phyloP scores from a whole-genome alignment of 1,139 yeast genomes.

The Lodderomyces metapsilosis region DNA sequence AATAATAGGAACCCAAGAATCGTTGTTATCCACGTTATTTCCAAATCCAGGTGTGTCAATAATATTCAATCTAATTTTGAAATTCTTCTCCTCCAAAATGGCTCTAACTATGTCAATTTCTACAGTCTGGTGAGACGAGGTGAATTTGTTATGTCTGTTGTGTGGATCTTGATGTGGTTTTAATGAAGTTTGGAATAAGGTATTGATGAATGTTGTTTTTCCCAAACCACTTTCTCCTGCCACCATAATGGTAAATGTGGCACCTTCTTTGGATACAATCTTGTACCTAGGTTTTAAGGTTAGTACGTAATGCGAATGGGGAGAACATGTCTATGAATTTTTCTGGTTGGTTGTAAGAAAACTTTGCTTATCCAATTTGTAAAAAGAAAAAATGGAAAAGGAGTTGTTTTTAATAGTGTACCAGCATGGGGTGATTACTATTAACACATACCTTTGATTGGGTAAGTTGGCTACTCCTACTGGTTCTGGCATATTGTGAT shows the following conservation, averaged over 20 bases:
- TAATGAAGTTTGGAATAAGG: conserved; percentile 75
- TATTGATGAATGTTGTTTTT: conserved; percentile 90
- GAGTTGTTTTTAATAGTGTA: too few species aligned
- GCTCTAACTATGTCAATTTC: conserved; percentile 91
- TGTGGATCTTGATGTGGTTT: conserved; percentile 64
- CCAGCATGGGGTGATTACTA: not conserved
- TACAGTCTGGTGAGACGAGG: conserved; percentile 72
- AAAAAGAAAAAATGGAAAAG: not conserved
- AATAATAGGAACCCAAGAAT: conserved; percentile 90
- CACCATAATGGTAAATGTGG: conserved; percentile 88
- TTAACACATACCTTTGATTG: conserved; percentile 70
- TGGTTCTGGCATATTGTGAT: conserved; percentile 44
- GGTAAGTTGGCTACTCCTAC: conserved; percentile 91
- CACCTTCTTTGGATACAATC: conserved; percentile 85
- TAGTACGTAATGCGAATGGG: conserved; percentile 3
- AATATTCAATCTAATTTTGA: conserved; percentile 78
- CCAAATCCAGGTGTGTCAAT: conserved; percentile 99
- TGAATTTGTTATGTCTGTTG: conserved; percentile 67
- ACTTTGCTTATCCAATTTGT: not conserved
- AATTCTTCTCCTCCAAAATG: conserved; percentile 87
- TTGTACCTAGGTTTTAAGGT: conserved; percentile 54
- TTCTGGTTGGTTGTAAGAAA: conserved; percentile 3
- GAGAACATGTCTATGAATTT: not conserved
- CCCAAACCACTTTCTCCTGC: conserved; percentile 97
- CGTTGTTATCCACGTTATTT: conserved; percentile 88